Evolutionary conservation across 495 filamentous ascomycete genomes (phyloP), one percentile per base, ranked within the genome.

Genomic region (Tirmania nivea): DNA sequence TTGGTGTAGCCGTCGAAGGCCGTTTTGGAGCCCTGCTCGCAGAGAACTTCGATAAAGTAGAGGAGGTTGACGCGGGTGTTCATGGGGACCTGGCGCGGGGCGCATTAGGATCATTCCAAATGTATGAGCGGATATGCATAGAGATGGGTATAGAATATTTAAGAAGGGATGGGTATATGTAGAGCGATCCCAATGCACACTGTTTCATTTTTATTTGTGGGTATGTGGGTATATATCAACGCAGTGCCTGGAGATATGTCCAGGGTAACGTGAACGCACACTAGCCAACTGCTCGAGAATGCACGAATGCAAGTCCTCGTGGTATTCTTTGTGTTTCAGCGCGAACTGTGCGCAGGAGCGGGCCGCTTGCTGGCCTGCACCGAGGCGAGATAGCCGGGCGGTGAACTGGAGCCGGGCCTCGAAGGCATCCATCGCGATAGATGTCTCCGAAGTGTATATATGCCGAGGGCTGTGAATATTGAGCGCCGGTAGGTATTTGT

Each of bases 321-420:
- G 85, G 75, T 88, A 78, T 60, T 96, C 89, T 54, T 78, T 73
- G 69, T 90, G 82, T 65, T 85, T 92, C 50, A 96, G 75, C 12
- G 90, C 90, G 79, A 89, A 99, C 60, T 86, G 81, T 19, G 90
- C 90, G 1, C 87, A 84, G 73, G 94, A 93, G 58, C 88, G 84
- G 8, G 85, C 81, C 1, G 87, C 87, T 9, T 81, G 84, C 39
- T 86, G 78, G 8, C 84, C 86, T 10, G 92, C 92, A 60, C 85
- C 93, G 25, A 99, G 77, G 60, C 86, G 80, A 51, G 86, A 80
- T 6, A 99, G 77, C 59, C 85, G 83, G 49, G 72, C 73, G 11
- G 86, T 94, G 69, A 99, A 99, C 63, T 87, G 85, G 77, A 99
- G 86, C 61, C 90, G 88, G 54, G 94, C 88, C 71, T 96, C 89